Evolutionary conservation across 169 alveolate species (phyloP).

Genomic region (Plasmodium cynomolgi): DNA sequence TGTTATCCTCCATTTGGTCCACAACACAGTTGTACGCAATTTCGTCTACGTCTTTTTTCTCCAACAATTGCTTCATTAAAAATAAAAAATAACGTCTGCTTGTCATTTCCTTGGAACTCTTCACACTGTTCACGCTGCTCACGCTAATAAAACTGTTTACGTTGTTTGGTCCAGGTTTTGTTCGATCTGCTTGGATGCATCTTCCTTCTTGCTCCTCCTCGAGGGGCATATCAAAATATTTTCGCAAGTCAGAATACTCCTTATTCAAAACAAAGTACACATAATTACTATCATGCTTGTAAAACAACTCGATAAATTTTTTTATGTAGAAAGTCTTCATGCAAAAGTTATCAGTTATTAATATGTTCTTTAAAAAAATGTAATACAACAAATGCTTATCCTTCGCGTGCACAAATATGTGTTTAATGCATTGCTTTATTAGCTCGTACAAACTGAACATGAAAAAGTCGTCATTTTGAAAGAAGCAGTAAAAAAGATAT

Average conservation of each 20-base stretch:
- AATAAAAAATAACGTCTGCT: constrained; percentile 21
- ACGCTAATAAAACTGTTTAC: neutral
- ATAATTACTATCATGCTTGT: constrained; percentile 56
- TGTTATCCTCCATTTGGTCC: constrained; percentile 36
- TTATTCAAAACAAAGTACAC: constrained; percentile 44
- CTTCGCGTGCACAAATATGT: constrained; percentile 44
- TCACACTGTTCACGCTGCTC: neutral
- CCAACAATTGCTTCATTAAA: constrained; percentile 14
- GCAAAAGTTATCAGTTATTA: constrained; percentile 28
- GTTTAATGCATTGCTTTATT: constrained; percentile 65
- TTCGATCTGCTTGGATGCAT: neutral
- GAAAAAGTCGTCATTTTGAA: constrained; percentile 57
- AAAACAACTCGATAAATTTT: constrained; percentile 67
- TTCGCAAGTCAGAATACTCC: constrained; percentile 33
- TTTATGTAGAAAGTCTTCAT: constrained; percentile 65
- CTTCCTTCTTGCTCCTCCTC: neutral
- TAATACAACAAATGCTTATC: constrained; percentile 51
- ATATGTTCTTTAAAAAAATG: constrained; percentile 65
- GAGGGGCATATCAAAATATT: constrained; percentile 11
- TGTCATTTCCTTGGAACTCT: neutral
- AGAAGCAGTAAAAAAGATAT: constrained; percentile 65
- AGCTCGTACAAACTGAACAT: constrained; percentile 53
- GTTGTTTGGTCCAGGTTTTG: neutral
- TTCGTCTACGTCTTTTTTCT: neutral
- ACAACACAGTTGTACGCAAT: constrained; percentile 5